Base-by-base conservation (phyloP, 2,329 filamentous ascomycete genomes). In the Phyllosticta paracitricarpa region DNA sequence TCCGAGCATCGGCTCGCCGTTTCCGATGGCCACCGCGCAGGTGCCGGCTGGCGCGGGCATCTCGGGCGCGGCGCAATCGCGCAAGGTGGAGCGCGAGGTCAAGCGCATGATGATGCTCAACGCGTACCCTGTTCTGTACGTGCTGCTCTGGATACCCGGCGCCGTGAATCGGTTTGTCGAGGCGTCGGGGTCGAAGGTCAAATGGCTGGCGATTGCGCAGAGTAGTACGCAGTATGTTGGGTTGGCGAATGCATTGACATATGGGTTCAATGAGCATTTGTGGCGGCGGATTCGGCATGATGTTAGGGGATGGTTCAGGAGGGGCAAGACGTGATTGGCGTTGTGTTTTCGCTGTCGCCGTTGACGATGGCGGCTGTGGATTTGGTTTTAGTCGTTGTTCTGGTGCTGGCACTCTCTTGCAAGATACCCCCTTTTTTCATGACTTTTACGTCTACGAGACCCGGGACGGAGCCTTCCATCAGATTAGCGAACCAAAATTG, bases 61-160 rank as follows among this genome's bases (percentile, higher is more conserved):
- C 64, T 65, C 14, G 54, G 64, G 8, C 65, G 33, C 33, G 33
- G 33, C 33, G 4, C 58, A 59, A 14, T 55, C 52, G 9, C 52
- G 35, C 33, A 52, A 55, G 24, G 65, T 60, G 24, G 54, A 67
- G 48, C 62, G 64, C 10, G 67, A 69, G 22, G 64, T 69, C 40
- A 65, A 64, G 63, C 63, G 59, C 28, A 72, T 72, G 68, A 54
- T 72, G 10, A 62, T 72, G 1, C 61, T 73, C 8, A 73, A 72
- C 56, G 69, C 69, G 14, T 73, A 73, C 51, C 71, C 71, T 0
- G 64, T 71, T 7, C 61, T 69, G 1, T 73, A 73, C 61, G 64
- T 73, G 33, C 64, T 71, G 2, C 66, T 73, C 3, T 73, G 71
- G 71, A 63, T 70, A 4, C 71, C 71, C 1, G 71, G 70, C 4